Percentiles rank a stretch among this genome's conserved stretches.
Evolutionary conservation across 1,284 basidiomycete species (phyloP).

Genomic region (Singerocomus rubriflavus): DNA sequence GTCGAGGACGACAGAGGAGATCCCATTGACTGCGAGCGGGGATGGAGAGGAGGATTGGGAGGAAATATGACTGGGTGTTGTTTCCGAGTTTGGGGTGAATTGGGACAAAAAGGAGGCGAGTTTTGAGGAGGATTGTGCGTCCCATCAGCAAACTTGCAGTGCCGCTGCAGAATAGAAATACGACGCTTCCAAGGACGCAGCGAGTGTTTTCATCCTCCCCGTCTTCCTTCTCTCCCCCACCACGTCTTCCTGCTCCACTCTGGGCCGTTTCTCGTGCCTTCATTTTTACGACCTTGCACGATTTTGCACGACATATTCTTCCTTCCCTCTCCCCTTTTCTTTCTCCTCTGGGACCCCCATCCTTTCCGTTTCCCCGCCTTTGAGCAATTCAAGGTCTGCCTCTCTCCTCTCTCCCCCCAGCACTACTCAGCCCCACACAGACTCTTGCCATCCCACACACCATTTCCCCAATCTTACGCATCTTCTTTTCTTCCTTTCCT

Average conservation of each 20-base stretch:
- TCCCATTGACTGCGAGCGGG: no score
- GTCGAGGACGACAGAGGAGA: not conserved
- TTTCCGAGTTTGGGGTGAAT: slow-evolving; percentile 12
- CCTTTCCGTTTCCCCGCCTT: slow-evolving; percentile 21
- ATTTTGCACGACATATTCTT: slow-evolving; percentile 59
- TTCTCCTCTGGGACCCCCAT: slow-evolving; percentile 21
- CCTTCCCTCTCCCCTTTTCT: slow-evolving; percentile 29
- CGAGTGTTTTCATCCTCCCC: slow-evolving; percentile 34
- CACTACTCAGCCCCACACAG: slow-evolving; percentile 18
- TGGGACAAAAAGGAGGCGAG: slow-evolving; percentile 14
- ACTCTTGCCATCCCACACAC: slow-evolving; percentile 8
- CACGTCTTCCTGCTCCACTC: slow-evolving; percentile 33
- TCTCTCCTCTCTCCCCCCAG: slow-evolving; percentile 4
- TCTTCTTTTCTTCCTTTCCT: slow-evolving; percentile 23
- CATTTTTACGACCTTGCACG: slow-evolving; percentile 69
- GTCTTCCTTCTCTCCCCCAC: slow-evolving; percentile 31
- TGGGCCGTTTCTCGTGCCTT: slow-evolving; percentile 35
- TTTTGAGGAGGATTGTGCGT: slow-evolving; percentile 12
- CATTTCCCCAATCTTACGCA: slow-evolving; percentile 19
- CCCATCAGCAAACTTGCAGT: slow-evolving; percentile 26
- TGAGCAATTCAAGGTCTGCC: slow-evolving; percentile 27
- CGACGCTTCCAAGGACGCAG: slow-evolving; percentile 31
- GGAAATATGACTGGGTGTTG: slow-evolving; percentile 11
- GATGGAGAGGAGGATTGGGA: slow-evolving; percentile 7
- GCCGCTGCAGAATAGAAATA: slow-evolving; percentile 35